A percentile compares a stretch with the other conserved stretches of the same genome.
Evolutionary conservation across 345 rosid species (phyloP).

Genomic region (Luvunga scandens): DNA sequence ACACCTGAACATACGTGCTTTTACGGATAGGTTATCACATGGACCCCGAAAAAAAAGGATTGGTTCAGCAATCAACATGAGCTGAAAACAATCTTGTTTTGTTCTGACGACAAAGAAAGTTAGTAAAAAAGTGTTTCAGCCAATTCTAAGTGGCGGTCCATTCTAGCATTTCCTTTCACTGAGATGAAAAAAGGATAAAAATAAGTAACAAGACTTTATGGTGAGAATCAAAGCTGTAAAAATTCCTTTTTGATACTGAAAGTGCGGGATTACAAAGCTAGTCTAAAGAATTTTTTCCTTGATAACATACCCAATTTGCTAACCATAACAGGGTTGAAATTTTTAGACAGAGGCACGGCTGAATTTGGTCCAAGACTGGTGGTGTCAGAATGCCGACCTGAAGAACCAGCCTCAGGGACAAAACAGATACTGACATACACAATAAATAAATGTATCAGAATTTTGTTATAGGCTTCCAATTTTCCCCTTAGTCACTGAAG

Average conservation of each 20-base stretch:
- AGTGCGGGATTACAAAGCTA: neutral
- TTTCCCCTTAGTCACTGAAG: too few species aligned
- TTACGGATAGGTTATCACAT: neutral
- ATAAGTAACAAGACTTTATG: neutral
- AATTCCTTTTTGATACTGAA: neutral
- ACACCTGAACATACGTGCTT: neutral
- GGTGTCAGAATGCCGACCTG: slow-evolving; percentile 43
- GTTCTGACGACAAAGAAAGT: neutral
- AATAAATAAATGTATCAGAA: too few species aligned
- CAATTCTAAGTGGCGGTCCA: slow-evolving; percentile 20
- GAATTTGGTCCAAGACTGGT: slow-evolving; percentile 37
- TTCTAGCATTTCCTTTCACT: neutral
- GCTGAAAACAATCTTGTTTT: neutral
- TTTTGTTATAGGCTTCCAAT: too few species aligned
- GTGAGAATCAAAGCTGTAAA: slow-evolving; percentile 17
- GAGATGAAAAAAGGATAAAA: neutral
- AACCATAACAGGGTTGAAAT: too few species aligned
- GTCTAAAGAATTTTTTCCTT: neutral
- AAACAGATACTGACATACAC: slow-evolving; percentile 19
- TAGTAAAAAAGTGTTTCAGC: neutral
- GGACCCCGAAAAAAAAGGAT: neutral
- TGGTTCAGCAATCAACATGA: neutral
- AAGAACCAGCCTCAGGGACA: slow-evolving; percentile 60
- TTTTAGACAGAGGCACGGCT: slow-evolving; percentile 19
- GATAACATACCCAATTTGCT: neutral